phyloP scores from a whole-genome alignment of 1,139 yeast species.

The Debaryomyces sp. region DNA sequence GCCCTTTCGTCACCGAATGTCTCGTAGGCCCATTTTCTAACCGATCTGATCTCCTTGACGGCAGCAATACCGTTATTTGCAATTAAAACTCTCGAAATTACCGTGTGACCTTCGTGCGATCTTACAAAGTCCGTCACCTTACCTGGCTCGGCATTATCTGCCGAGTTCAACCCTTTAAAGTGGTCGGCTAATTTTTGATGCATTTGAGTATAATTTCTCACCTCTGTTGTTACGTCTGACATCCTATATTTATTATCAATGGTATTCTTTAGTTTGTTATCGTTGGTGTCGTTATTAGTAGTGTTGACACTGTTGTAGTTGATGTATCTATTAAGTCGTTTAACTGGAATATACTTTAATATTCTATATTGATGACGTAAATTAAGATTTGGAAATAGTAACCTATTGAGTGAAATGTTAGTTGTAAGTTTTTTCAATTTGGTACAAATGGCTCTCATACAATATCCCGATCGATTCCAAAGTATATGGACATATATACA shows the following conservation, averaged over 20 bases:
- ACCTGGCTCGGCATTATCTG: slow-evolving; percentile 70
- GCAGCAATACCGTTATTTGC: slow-evolving; percentile 99
- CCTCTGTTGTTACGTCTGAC: slow-evolving; percentile 6
- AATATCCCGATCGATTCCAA: not conserved
- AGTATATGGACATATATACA: not conserved
- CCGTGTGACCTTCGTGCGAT: slow-evolving; percentile 92
- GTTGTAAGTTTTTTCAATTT: slow-evolving; percentile 7
- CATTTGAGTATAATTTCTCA: slow-evolving; percentile 29
- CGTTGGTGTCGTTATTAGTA: slow-evolving; percentile 1
- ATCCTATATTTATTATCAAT: slow-evolving; percentile 5
- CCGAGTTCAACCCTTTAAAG: slow-evolving; percentile 79
- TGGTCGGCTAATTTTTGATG: slow-evolving; percentile 60
- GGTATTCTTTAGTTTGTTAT: slow-evolving; percentile 3
- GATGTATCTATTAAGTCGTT: slow-evolving; percentile 4
- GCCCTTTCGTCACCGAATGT: slow-evolving; percentile 95
- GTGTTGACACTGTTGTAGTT: slow-evolving; percentile 3
- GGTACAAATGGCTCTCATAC: slow-evolving; percentile 12
- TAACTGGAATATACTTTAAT: slow-evolving; percentile 1
- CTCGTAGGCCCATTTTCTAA: slow-evolving; percentile 98
- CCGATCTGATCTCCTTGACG: slow-evolving; percentile 95
- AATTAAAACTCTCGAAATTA: slow-evolving; percentile 82
- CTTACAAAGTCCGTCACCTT: slow-evolving; percentile 83
- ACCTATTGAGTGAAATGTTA: slow-evolving; percentile 9
- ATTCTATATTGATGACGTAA: slow-evolving; percentile 4
- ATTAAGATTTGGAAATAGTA: slow-evolving; percentile 3